Evolutionary conservation across 1,284 basidiomycete genomes (phyloP).

Genomic region (Apiotrichum gamsii): DNA sequence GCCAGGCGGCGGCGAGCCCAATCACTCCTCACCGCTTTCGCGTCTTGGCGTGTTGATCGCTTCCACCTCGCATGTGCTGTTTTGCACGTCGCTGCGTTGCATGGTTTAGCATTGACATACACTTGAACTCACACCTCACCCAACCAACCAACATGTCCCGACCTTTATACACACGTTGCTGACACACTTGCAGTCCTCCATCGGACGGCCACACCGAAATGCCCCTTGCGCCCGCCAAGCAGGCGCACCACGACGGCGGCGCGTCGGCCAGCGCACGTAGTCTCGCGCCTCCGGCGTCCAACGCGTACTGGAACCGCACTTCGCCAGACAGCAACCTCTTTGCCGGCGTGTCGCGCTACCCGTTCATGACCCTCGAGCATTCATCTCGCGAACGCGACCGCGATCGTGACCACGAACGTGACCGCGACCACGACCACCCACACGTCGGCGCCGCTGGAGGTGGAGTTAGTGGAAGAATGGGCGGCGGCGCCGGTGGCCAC

Average conservation of each 20-base stretch:
- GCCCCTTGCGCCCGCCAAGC: conserved; percentile 9
- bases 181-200: conserved; percentile 1
- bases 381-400: conserved; percentile 1
- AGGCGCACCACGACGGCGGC: conserved; percentile 6
- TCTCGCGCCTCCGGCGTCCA: neutral
- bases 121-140: no score
- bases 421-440: neutral
- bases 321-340: conserved; percentile 13
- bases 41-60: no score
- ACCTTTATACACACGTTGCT: no score
- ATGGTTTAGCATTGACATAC: no score
- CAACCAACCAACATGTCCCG: no score
- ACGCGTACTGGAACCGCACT: conserved; percentile 11
- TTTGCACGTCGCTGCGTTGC: no score
- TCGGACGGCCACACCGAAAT: neutral
- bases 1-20: no score
- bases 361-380: conserved; percentile 17
- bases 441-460: neutral
- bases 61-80: no score
- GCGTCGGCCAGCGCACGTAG: neutral
- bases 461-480: no score
- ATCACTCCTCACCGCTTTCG: no score
- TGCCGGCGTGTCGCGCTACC: conserved; percentile 9
- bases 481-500: no score
- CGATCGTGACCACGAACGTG: neutral